Conservation (phyloP, 148 eudicot genomes). For the Simmondsia chinensis region DNA sequence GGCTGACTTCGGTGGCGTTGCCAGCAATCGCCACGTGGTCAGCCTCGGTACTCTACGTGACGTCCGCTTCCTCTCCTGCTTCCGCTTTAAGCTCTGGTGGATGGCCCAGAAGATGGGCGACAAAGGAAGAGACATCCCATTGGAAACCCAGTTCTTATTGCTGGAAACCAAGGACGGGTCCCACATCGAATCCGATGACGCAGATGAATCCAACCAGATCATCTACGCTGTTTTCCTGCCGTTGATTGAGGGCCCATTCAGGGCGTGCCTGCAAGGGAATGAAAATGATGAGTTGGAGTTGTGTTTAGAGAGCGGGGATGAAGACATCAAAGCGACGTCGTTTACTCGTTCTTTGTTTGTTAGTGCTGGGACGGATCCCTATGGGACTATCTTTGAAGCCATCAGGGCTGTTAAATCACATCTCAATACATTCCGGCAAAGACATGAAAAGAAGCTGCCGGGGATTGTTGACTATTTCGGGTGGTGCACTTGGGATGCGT, state of each 20-base stretch:
- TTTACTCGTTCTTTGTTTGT: slow-evolving; percentile 48
- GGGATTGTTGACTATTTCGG: slow-evolving; percentile 71
- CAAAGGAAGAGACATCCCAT: slow-evolving; percentile 50
- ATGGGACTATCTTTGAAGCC: slow-evolving; percentile 40
- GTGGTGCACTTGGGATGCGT: slow-evolving; percentile 99
- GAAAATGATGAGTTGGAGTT: slow-evolving; percentile 48
- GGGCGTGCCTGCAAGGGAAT: slow-evolving; percentile 73
- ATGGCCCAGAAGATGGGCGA: slow-evolving; percentile 84
- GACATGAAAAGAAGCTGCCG: slow-evolving; percentile 64
- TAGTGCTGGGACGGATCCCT: slow-evolving; percentile 59
- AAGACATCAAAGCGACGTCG: slow-evolving; percentile 24
- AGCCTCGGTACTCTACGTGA: slow-evolving; percentile 46
- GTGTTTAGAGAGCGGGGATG: slow-evolving; percentile 73
- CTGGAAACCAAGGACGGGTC: slow-evolving; percentile 47
- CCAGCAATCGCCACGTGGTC: slow-evolving; percentile 38
- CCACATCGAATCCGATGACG: slow-evolving; percentile 27
- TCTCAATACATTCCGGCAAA: slow-evolving; percentile 52
- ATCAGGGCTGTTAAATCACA: slow-evolving; percentile 52
- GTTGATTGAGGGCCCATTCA: slow-evolving; percentile 59
- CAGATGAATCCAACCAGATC: slow-evolving; percentile 26
- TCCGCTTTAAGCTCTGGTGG: slow-evolving; percentile 89
- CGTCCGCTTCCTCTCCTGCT: slow-evolving; percentile 62
- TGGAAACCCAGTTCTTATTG: slow-evolving; percentile 76
- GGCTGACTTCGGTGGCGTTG: slow-evolving; percentile 32
- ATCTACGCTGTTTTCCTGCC: slow-evolving; percentile 64